Evolutionary conservation across 495 filamentous ascomycete species (phyloP), one percentile per base, ranked within the genome.

Genomic region (Aspergillus funiculosus): DNA sequence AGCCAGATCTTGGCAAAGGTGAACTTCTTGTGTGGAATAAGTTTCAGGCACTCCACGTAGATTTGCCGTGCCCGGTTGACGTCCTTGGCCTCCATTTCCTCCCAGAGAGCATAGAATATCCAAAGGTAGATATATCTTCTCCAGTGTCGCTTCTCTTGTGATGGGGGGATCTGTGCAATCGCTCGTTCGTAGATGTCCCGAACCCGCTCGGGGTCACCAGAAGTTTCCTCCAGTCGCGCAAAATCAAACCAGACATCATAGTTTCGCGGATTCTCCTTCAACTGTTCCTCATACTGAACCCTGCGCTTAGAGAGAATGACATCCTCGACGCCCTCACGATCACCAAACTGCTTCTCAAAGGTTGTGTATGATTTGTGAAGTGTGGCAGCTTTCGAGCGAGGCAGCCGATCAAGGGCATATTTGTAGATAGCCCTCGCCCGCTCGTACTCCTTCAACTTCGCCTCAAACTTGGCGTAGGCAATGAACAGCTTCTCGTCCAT

Each of bases 231-330:
- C 7, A 98, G 68, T 6, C 90, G 78, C 11, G 89, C 89, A 69
- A 89, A 95, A 63, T 96, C 91, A 53, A 98, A 87, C 92, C 92
- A 98, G 40, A 81, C 74, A 58, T 98, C 92, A 71, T 97, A 98
- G 61, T 94, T 94, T 52, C 89, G 85, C 0, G 87, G 81, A 52
- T 90, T 95, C 62, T 94, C 86, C 65, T 89, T 89, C 52, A 94
- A 77, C 54, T 90, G 84, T 52, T 95, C 89, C 65, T 95, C 89
- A 62, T 95, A 98, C 31, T 89, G 82, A n/a, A 94, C 83, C 48
- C 92, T 68, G 48, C 92, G 78, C 55, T 98, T 98, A n/a, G 88
- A 87, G 3, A 96, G 56, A 25, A 98, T 86, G 8, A 97, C 92
- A 55, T 96, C 87, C 57, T 98, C 94, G 4, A 97, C 87, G 10